A percentile compares a stretch with the other conserved stretches of the same genome.
Evolutionary conservation across 2,329 filamentous ascomycete species (phyloP).

Genomic region (Pezicula rhizophila): DNA sequence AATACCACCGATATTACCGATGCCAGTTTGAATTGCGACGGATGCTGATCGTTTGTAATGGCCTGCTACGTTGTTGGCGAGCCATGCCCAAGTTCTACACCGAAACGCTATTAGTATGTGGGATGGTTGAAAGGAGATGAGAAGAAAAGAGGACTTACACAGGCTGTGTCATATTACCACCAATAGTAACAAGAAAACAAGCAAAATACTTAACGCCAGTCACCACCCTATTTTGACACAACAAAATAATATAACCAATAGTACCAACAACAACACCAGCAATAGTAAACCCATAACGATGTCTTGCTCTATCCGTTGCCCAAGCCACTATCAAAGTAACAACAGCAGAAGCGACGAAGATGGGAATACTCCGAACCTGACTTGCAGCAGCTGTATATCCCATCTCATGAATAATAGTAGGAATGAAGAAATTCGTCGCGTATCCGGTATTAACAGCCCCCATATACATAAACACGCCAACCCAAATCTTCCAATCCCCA

Average conservation of each 20-base stretch:
- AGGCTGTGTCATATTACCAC: conserved; percentile 29
- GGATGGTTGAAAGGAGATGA: background rate
- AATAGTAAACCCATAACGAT: conserved; percentile 32
- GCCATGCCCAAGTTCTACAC: conserved; percentile 7
- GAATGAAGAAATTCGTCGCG: conserved; percentile 33
- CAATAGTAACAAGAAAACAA: conserved; percentile 30
- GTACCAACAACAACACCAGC: conserved; percentile 16
- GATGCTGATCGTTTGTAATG: conserved; percentile 46
- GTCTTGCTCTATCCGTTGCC: conserved; percentile 27
- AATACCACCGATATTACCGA: conserved; percentile 40
- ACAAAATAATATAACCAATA: conserved; percentile 26
- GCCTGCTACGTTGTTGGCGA: conserved; percentile 38
- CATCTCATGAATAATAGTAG: conserved; percentile 35
- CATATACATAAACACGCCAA: conserved; percentile 47
- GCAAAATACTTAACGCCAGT: conserved; percentile 29
- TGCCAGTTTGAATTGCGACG: conserved; percentile 41
- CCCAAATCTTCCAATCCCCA: conserved; percentile 40
- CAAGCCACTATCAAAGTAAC: conserved; percentile 27
- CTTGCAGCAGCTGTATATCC: conserved; percentile 28
- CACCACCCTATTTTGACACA: conserved; percentile 41
- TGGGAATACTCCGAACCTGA: conserved; percentile 32
- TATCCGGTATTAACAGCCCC: conserved; percentile 45
- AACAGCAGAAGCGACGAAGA: conserved; percentile 28
- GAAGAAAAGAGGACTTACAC: conserved; percentile 9
- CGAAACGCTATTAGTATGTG: background rate